Percentiles rank a stretch among this genome's conserved stretches.
Evolutionary conservation across 2,329 filamentous ascomycete species (phyloP).

Genomic region (Cadophora malorum): DNA sequence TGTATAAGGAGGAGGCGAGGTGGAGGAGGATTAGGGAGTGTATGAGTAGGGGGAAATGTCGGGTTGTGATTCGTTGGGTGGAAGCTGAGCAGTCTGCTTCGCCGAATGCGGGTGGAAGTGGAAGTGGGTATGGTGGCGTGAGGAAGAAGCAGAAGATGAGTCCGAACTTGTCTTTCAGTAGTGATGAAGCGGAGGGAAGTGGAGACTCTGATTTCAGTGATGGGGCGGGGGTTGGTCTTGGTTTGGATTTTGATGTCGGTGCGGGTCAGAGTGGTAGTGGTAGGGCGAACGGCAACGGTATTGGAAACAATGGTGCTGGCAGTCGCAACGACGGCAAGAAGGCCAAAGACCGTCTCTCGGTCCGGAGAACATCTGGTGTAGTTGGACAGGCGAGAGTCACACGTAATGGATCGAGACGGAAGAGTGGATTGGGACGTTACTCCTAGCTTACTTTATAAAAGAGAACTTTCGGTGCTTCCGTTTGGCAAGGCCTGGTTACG

Average conservation of each 20-base stretch:
- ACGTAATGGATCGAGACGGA: background rate
- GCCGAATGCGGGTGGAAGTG: background rate
- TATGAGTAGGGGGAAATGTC: constrained; percentile 38
- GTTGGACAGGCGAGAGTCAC: background rate
- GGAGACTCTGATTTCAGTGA: background rate
- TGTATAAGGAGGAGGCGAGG: constrained; percentile 29
- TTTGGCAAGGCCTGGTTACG: too few species aligned
- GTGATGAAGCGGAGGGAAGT: constrained; percentile 6
- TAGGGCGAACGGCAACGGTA: background rate
- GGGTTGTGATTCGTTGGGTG: constrained; percentile 37
- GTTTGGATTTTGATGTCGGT: background rate
- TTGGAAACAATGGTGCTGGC: background rate
- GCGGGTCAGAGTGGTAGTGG: background rate
- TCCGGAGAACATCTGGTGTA: background rate
- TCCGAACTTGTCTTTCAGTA: background rate
- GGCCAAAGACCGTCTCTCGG: constrained; percentile 8
- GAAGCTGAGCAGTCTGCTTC: background rate
- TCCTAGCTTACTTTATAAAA: too few species aligned
- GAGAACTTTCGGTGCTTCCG: too few species aligned
- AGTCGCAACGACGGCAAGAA: background rate
- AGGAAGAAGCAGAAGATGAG: background rate
- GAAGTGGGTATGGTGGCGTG: too few species aligned
- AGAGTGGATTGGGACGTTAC: constrained; percentile 8
- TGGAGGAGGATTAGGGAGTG: constrained; percentile 35
- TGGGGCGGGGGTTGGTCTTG: background rate